phyloP scores from a whole-genome alignment of 108 stramenopile species.

The Nannochloropsis salina region DNA sequence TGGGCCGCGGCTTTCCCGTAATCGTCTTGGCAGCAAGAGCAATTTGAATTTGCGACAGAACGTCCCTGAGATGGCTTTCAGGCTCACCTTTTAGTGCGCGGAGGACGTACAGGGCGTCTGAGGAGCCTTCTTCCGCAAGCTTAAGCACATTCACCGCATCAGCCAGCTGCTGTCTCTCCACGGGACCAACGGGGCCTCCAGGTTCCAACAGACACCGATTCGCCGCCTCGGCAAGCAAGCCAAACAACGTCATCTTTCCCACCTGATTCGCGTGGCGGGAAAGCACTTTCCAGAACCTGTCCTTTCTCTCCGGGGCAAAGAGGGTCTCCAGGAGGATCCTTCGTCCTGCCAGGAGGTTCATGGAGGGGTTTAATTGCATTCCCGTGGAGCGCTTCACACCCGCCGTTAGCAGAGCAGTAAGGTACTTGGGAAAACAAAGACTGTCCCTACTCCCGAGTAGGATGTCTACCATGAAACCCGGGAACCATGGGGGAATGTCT shows the following conservation, averaged over 20 bases:
- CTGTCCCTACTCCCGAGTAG: neutral
- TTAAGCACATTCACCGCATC: conserved; percentile 4
- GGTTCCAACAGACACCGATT: neutral
- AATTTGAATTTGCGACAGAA: neutral
- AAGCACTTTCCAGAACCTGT: neutral
- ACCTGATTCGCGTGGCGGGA: neutral
- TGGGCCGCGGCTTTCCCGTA: neutral
- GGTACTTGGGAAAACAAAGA: neutral
- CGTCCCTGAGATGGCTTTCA: neutral
- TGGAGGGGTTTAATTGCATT: neutral
- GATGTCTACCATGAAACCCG: neutral
- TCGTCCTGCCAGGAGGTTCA: neutral
- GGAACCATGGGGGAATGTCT: neutral
- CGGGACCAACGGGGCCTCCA: neutral
- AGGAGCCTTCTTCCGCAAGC: neutral
- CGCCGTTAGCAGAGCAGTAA: neutral
- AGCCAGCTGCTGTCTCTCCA: neutral
- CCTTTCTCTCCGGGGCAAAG: neutral
- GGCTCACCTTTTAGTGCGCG: neutral
- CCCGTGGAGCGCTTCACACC: neutral
- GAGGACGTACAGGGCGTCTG: neutral
- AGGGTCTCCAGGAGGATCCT: neutral
- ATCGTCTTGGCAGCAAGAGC: neutral
- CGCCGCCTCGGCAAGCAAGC: neutral
- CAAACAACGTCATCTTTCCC: neutral